phyloP scores from a whole-genome alignment of 805 yeast species.

The Sporopachydermia quercuum region DNA sequence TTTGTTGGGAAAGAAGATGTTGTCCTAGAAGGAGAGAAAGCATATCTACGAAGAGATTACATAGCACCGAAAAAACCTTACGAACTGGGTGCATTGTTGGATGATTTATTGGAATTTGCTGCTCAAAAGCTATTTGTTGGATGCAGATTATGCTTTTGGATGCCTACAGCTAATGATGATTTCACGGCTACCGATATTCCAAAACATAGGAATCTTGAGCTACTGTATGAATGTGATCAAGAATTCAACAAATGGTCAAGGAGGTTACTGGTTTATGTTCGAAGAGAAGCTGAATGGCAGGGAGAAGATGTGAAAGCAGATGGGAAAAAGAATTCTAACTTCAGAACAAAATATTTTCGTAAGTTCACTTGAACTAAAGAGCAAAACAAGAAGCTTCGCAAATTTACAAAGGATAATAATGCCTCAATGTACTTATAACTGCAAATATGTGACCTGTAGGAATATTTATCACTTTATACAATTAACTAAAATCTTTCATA shows the following conservation, averaged over 20 bases:
- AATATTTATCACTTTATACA: no score
- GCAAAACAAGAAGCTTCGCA: not conserved
- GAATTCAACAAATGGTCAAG: conserved; percentile 91
- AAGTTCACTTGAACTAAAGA: conserved; percentile 31
- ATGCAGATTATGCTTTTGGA: conserved; percentile 89
- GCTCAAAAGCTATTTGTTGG: conserved; percentile 52
- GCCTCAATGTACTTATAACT: conserved; percentile 6
- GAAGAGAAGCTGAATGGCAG: conserved; percentile 21
- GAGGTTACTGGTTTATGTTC: conserved; percentile 65
- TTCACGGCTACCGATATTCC: conserved; percentile 58
- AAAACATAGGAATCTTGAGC: conserved; percentile 55
- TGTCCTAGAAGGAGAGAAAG: conserved; percentile 66
- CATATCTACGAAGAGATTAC: conserved; percentile 66
- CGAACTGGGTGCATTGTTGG: conserved; percentile 58
- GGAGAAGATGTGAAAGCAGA: conserved; percentile 17
- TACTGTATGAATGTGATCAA: conserved; percentile 67
- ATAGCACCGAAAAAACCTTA: conserved; percentile 90
- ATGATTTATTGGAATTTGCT: conserved; percentile 64
- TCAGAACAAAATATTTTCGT: conserved; percentile 63
- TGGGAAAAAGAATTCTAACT: conserved; percentile 35
- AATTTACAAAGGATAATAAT: no score
- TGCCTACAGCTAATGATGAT: conserved; percentile 93
- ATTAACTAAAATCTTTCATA: no score
- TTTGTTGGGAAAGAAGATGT: conserved; percentile 55
- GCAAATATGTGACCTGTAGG: no score